A percentile compares a stretch with the other conserved stretches of the same genome.
phyloP scores from a whole-genome alignment of 129 eudicot genomes.

The Flaveria bidentis region DNA sequence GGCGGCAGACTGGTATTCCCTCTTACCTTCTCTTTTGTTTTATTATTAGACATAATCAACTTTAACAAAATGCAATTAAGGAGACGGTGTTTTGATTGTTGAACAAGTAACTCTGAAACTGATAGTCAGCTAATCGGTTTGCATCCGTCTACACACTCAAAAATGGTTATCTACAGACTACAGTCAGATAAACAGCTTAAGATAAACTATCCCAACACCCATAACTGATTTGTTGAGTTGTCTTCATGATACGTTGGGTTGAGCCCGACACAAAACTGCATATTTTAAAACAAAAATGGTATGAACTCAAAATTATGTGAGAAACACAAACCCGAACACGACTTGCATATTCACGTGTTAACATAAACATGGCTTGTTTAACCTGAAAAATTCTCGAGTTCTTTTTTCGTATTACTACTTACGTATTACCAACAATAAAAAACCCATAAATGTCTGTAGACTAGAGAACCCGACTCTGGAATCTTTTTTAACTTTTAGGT shows the following conservation, averaged over 20 bases:
- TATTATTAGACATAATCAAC: not conserved
- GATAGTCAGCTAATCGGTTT: not conserved
- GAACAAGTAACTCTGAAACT: not conserved
- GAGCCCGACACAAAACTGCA: not conserved
- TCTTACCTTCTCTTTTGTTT: not conserved
- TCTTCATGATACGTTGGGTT: not conserved
- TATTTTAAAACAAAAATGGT: not conserved
- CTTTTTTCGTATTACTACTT: not conserved
- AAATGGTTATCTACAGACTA: not conserved
- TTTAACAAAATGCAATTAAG: not conserved
- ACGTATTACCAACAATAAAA: too few relatives aligned
- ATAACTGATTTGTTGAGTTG: too few relatives aligned
- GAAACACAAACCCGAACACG: too few relatives aligned
- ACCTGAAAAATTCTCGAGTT: not conserved
- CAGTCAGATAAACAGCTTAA: not conserved
- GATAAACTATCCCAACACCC: not conserved
- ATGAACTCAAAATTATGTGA: not conserved
- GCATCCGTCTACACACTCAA: not conserved
- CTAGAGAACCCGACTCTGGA: too few relatives aligned
- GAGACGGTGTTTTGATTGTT: not conserved
- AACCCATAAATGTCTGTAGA: not conserved
- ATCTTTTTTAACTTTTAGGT: too few relatives aligned
- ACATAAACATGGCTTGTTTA: not conserved
- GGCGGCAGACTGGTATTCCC: conserved; percentile 74
- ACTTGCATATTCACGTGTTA: not conserved